Conservation (phyloP, 2,329 filamentous ascomycete genomes). For the Phialophora chinensis region DNA sequence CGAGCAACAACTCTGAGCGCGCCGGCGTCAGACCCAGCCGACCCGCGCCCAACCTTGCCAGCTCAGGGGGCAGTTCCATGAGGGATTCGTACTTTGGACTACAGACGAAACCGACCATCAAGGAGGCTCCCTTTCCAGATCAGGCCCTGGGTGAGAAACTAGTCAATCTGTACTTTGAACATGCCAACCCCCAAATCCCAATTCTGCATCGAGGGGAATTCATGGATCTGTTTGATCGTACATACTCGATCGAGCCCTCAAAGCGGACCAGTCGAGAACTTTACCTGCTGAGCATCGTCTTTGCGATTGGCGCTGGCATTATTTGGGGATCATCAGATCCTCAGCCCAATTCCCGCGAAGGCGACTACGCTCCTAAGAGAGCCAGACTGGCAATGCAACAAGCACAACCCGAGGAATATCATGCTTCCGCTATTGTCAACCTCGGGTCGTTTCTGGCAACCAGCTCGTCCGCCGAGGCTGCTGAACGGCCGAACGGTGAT, state of each 20-base stretch:
- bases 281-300: slow-evolving; percentile 97
- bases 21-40: slow-evolving; percentile 66
- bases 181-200: slow-evolving; percentile 94
- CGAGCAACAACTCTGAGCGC: slow-evolving; percentile 66
- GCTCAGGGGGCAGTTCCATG: slow-evolving; percentile 75
- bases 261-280: slow-evolving; percentile 76
- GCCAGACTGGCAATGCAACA: slow-evolving; percentile 65
- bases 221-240: slow-evolving; percentile 82
- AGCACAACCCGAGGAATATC: slow-evolving; percentile 89
- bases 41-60: slow-evolving; percentile 56
- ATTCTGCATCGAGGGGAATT: slow-evolving; percentile 89
- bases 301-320: slow-evolving; percentile 92
- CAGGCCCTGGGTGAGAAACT: slow-evolving; percentile 74
- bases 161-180: slow-evolving; percentile 87
- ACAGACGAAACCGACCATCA: slow-evolving; percentile 86
- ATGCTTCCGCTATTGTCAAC: slow-evolving; percentile 91
- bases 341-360: slow-evolving; percentile 41
- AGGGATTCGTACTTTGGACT: slow-evolving; percentile 97
- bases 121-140: slow-evolving; percentile 82
- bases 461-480: slow-evolving; percentile 61
- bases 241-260: slow-evolving; percentile 72
- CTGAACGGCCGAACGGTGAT: slow-evolving; percentile 77
- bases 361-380: slow-evolving; percentile 48
- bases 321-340: slow-evolving; percentile 63
- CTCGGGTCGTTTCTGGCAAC: slow-evolving; percentile 82